Evolutionary conservation across 2,329 filamentous ascomycete genomes (phyloP), one percentile per base, ranked within the genome.

Genomic region (Neopestalotiopsis rosae): DNA sequence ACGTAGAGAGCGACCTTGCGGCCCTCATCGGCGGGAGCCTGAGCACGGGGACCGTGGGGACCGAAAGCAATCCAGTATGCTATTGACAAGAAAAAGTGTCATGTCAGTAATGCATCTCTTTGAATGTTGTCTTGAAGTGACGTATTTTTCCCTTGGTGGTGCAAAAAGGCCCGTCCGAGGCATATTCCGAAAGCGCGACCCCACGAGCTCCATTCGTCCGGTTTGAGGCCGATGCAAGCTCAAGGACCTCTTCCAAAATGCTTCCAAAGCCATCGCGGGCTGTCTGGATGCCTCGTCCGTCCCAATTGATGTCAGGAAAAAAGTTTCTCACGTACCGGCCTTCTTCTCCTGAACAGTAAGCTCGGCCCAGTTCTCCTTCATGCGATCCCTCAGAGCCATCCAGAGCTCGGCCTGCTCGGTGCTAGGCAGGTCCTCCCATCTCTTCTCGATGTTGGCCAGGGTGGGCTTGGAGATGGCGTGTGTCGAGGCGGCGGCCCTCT

Each of bases 1-100:
- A 93, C 91, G 83, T 94, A 93, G 80, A 90, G 85, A 78, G 92
- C 87, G 76, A 98, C 87, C 81, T 91, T 95, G 83, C 89, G 88
- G 83, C 87, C 88, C 88, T 98, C 95, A 78, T 94, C 95, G 74
- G 96, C 92, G 72, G 95, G 94, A 74, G 92, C 82, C 72, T 88
- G 85, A 75, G 95, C 91, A 77, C 96, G 95, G 76, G 96, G 96
- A 69, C 96, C 96, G 84, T 99, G 96, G 79, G 95, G 91, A 74
- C 96, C 96, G 81, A 99, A 99, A 74, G 96, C 95, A 79, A 99
- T 97, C 92, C 93, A 99, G 90, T 98, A 99, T 74, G 96, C 96
- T 99, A 81, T 82, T 10, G 34, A 10, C 1, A 20, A 24, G 69
- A 74, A 78, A 74, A 78, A 74, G 34, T 4, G 9, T 6, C 10